A percentile compares a stretch with the other conserved stretches of the same genome.
Evolutionary conservation across 1,139 yeast species (phyloP).

Genomic region (Taphrina deformans): DNA sequence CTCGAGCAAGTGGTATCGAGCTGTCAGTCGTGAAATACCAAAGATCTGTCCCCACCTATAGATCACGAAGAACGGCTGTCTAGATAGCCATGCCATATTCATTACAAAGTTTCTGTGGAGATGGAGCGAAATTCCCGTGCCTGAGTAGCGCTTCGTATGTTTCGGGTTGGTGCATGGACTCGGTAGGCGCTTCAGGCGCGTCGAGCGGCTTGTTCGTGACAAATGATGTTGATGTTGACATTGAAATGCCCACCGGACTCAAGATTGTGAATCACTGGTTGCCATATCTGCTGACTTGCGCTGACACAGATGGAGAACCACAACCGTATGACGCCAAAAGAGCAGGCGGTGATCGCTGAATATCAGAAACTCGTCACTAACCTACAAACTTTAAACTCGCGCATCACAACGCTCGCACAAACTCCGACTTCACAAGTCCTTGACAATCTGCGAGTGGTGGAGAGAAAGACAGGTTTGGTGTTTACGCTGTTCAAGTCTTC

Average conservation of each 20-base stretch:
- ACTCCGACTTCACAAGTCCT: constrained; percentile 49
- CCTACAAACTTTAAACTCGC: constrained; percentile 38
- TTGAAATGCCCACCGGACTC: too few relatives aligned
- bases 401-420: constrained; percentile 38
- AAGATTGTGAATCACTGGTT: too few relatives aligned
- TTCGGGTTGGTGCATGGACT: neutral
- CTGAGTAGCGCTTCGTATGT: neutral
- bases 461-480: constrained; percentile 59
- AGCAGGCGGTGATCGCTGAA: constrained; percentile 25
- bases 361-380: constrained; percentile 34
- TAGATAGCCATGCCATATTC: neutral
- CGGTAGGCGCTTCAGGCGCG: neutral
- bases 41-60: too few relatives aligned
- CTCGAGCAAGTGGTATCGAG: too few relatives aligned
- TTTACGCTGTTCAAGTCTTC: constrained; percentile 61
- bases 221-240: neutral
- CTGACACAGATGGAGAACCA: neutral
- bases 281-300: too few relatives aligned
- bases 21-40: too few relatives aligned
- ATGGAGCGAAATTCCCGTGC: constrained; percentile 3
- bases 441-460: constrained; percentile 55
- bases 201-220: neutral
- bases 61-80: too few relatives aligned
- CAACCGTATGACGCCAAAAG: constrained; percentile 19
- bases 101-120: constrained; percentile 3